Percentiles rank a stretch among this genome's conserved stretches.
Evolutionary conservation across 2,329 filamentous ascomycete species (phyloP).

Genomic region (Clonostachys rosea): DNA sequence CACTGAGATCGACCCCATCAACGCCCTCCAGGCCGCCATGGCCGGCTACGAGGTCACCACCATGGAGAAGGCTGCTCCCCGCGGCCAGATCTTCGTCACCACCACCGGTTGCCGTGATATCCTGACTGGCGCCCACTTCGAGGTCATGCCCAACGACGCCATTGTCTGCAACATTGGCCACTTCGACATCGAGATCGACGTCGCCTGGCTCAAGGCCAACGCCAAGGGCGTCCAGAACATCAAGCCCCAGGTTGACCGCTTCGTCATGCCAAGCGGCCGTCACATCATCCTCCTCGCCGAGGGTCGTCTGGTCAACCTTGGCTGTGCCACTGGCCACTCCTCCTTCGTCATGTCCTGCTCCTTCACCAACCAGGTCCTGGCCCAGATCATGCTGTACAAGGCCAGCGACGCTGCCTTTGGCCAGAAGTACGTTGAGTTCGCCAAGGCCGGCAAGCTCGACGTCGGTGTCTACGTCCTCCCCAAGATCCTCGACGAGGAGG

Average conservation of each 20-base stretch:
- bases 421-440: conserved; percentile 95
- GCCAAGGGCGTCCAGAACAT: conserved; percentile 93
- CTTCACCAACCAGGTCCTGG: conserved; percentile 99
- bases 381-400: conserved; percentile 98
- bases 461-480: conserved; percentile 90
- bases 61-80: conserved; percentile 90
- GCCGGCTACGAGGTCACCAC: conserved; percentile 94
- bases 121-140: conserved; percentile 85
- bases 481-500: conserved; percentile 99
- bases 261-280: conserved; percentile 85
- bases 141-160: conserved; percentile 93
- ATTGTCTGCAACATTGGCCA: conserved; percentile 99
- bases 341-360: conserved; percentile 99
- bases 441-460: conserved; percentile 84
- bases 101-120: conserved; percentile 99
- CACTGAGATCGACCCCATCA: conserved; percentile 98
- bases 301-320: conserved; percentile 98
- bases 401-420: conserved; percentile 79
- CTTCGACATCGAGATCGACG: conserved; percentile 99
- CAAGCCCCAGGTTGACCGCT: conserved; percentile 99
- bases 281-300: conserved; percentile 98
- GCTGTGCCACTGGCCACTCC: conserved; percentile 97
- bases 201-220: conserved; percentile 99
- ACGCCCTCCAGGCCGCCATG: conserved; percentile 97
- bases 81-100: conserved; percentile 98